Conservation (phyloP, 2,329 filamentous ascomycete genomes). For the Calonectria crousiana region DNA sequence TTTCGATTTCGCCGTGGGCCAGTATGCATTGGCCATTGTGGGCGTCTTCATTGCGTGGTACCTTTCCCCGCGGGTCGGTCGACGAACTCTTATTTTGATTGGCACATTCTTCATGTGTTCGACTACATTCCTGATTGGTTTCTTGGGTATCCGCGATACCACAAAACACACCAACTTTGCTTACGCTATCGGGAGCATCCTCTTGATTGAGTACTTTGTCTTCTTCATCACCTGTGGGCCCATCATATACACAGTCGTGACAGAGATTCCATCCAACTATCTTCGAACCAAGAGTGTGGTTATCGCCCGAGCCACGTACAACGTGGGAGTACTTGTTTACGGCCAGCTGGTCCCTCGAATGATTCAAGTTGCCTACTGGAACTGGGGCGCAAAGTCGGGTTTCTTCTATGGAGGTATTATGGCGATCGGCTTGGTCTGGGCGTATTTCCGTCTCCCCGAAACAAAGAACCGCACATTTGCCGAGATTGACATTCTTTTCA, state of each 20-base stretch:
- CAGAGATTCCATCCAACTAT: conserved; percentile 60
- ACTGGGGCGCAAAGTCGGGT: conserved; percentile 61
- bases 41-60: conserved; percentile 30
- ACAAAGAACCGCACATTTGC: conserved; percentile 65
- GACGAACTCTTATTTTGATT: conserved; percentile 56
- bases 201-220: conserved; percentile 57
- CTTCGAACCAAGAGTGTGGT: conserved; percentile 61
- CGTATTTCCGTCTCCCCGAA: conserved; percentile 67
- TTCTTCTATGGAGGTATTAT: conserved; percentile 60
- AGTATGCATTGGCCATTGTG: conserved; percentile 30
- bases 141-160: conserved; percentile 66
- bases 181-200: conserved; percentile 60
- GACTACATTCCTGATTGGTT: conserved; percentile 50
- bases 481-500: conserved; percentile 69
- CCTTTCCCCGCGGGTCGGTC: conserved; percentile 20
- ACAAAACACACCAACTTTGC: conserved; percentile 54
- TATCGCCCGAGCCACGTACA: conserved; percentile 59
- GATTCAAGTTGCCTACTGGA: conserved; percentile 58
- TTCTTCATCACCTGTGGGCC: conserved; percentile 53
- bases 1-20: conserved; percentile 30
- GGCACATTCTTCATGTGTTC: conserved; percentile 50
- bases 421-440: conserved; percentile 60
- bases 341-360: conserved; percentile 60
- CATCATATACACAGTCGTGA: conserved; percentile 88
- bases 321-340: conserved; percentile 60